Evolutionary conservation across 2,329 filamentous ascomycete genomes (phyloP).

Genomic region (Penicillium sp.): DNA sequence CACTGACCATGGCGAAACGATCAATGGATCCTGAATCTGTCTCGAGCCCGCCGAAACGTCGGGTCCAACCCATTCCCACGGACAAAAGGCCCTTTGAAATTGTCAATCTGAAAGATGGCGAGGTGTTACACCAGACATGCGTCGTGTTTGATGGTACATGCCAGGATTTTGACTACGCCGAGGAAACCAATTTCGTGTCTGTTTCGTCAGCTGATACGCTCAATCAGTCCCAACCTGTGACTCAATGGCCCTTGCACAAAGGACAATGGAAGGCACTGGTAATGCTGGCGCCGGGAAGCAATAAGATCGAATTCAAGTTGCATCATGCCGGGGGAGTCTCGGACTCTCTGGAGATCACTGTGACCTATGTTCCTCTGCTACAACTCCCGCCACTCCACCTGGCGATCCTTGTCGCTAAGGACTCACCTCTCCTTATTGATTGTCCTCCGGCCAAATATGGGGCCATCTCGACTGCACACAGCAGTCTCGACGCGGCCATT

Average conservation of each 20-base stretch:
- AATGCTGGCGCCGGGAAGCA: conserved; percentile 17
- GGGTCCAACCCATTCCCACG: neutral
- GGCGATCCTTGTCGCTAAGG: conserved; percentile 21
- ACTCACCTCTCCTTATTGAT: conserved; percentile 22
- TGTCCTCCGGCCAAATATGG: conserved; percentile 19
- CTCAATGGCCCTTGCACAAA: conserved; percentile 15
- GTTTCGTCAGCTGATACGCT: conserved; percentile 2
- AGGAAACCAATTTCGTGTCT: conserved; percentile 6
- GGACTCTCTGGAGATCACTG: conserved; percentile 10
- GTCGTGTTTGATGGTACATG: conserved; percentile 11
- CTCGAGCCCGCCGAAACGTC: neutral
- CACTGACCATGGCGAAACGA: neutral
- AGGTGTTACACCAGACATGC: conserved; percentile 12
- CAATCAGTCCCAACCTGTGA: neutral
- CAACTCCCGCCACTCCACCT: conserved; percentile 24
- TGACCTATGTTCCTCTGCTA: conserved; percentile 17
- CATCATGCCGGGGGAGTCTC: conserved; percentile 1
- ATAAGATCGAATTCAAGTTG: conserved; percentile 14
- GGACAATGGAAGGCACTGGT: conserved; percentile 19
- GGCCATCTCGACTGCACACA: conserved; percentile 17
- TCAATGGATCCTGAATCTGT: neutral
- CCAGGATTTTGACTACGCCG: neutral
- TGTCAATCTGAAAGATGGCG: conserved; percentile 12
- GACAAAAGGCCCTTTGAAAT: conserved; percentile 6
- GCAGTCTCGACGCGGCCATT: conserved; percentile 18